A percentile compares a stretch with the other conserved stretches of the same genome.
Evolutionary conservation across 495 filamentous ascomycete species (phyloP).

Genomic region (Thermochaetoides thermophila): DNA sequence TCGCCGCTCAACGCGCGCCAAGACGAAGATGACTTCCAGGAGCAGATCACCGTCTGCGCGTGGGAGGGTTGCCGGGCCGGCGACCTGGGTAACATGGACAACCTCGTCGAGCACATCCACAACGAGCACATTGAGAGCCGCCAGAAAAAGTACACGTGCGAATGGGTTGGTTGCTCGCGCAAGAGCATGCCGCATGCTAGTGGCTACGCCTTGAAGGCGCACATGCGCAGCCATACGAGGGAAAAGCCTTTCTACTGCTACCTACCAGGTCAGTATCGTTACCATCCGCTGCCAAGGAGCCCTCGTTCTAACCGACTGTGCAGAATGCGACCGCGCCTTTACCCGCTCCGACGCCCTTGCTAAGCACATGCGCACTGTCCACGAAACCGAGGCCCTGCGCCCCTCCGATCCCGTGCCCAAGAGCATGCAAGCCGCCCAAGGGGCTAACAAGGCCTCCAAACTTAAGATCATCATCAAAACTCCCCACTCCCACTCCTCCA

Average conservation of each 20-base stretch:
- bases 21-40: slow-evolving; percentile 70
- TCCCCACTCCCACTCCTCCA: slow-evolving; percentile 36
- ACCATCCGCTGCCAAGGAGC: neutral
- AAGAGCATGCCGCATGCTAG: slow-evolving; percentile 87
- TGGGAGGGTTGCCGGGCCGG: slow-evolving; percentile 78
- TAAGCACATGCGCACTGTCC: slow-evolving; percentile 97
- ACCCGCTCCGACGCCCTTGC: slow-evolving; percentile 92
- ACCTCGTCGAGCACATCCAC: slow-evolving; percentile 82
- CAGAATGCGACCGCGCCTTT: slow-evolving; percentile 95
- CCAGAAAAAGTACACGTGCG: slow-evolving; percentile 64
- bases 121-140: slow-evolving; percentile 78
- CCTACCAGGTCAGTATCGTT: slow-evolving; percentile 72
- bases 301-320: too few relatives aligned
- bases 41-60: slow-evolving; percentile 77
- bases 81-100: slow-evolving; percentile 86
- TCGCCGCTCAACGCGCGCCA: slow-evolving; percentile 46
- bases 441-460: slow-evolving; percentile 43
- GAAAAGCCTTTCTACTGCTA: slow-evolving; percentile 98
- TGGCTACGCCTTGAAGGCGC: slow-evolving; percentile 86
- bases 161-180: slow-evolving; percentile 78
- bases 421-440: slow-evolving; percentile 40
- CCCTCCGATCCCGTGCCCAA: slow-evolving; percentile 79
- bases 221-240: slow-evolving; percentile 94
- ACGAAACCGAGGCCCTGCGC: slow-evolving; percentile 86
- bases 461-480: slow-evolving; percentile 50